These are phyloP conservation scores for Emmonsiellopsis sp. DNA, from an alignment of 2,329 filamentous ascomycete genomes.

Conservation along the genomic window DNA sequence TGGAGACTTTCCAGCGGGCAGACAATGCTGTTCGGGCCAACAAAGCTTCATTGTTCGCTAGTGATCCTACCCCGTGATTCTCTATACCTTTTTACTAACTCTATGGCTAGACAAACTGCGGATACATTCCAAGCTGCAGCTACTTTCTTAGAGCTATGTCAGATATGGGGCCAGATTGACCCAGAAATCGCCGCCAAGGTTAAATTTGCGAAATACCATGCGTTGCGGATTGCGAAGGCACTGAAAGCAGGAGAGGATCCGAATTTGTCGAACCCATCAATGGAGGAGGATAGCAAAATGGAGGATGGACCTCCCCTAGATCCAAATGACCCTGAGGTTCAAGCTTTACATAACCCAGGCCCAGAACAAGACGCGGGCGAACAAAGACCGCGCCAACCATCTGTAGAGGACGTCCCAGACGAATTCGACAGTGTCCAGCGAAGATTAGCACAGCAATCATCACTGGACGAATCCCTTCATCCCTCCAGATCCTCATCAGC, in stretches of 20 bases:
- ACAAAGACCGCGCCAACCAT: constrained; percentile 40
- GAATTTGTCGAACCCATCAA: constrained; percentile 71
- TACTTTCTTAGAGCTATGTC: constrained; percentile 81
- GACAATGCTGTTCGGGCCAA: constrained; percentile 74
- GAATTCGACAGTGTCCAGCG: constrained; percentile 43
- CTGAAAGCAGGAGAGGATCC: constrained; percentile 86
- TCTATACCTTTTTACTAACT: constrained; percentile 6
- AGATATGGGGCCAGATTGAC: constrained; percentile 72
- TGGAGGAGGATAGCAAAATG: constrained; percentile 42
- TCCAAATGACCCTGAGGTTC: constrained; percentile 57
- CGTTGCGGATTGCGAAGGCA: constrained; percentile 79
- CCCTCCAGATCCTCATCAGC: constrained; percentile 37
- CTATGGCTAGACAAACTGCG: constrained; percentile 64
- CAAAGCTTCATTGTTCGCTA: constrained; percentile 63
- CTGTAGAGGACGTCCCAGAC: constrained; percentile 53
- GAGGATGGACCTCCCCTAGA: constrained; percentile 46
- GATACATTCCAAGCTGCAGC: constrained; percentile 89
- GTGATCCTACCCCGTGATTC: constrained; percentile 5
- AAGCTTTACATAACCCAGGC: constrained; percentile 40
- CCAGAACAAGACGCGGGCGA: constrained; percentile 27
- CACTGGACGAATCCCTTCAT: constrained; percentile 43
- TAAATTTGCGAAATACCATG: constrained; percentile 96
- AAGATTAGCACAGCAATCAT: constrained; percentile 38
- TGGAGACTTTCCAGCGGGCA: constrained; percentile 77
- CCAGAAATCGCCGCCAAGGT: constrained; percentile 74